phyloP scores from a whole-genome alignment of 306 rosid species.

The Citrullus mucosospermus region DNA sequence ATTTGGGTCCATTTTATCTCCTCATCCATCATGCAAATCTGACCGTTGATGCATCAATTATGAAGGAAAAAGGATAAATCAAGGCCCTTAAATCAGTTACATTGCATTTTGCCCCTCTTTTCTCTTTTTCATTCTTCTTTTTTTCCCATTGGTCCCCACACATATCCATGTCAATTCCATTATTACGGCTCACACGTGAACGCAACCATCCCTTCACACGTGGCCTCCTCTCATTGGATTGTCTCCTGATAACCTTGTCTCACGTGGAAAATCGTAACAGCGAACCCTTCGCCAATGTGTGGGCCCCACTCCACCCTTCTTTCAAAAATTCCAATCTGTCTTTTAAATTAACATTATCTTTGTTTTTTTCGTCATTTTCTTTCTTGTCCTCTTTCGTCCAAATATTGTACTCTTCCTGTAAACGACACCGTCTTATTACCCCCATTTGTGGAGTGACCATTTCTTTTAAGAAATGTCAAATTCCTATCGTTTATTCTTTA shows the following conservation, averaged over 20 bases:
- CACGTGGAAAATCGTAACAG: conserved; percentile 3
- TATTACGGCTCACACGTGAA: conserved; percentile 6
- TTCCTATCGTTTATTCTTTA: no score
- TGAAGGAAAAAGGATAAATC: background rate
- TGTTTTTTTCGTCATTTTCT: background rate
- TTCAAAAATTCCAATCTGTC: conserved; percentile 5
- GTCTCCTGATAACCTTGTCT: background rate
- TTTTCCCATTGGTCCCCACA: background rate
- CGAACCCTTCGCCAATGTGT: background rate
- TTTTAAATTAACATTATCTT: background rate
- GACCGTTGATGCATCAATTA: background rate
- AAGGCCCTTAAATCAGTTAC: background rate
- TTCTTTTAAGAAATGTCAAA: no score
- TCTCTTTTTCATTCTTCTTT: background rate
- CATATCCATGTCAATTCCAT: conserved; percentile 4
- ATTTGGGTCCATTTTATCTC: background rate
- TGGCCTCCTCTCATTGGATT: background rate
- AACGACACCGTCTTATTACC: background rate
- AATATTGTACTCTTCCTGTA: background rate
- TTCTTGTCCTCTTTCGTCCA: background rate
- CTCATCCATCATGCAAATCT: background rate
- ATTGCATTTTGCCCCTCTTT: background rate
- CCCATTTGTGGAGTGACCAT: background rate
- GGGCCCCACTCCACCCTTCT: background rate
- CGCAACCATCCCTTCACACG: background rate